Evolutionary conservation across 352 stramenopile species (phyloP), one percentile per base, ranked within the genome.

Genomic region (Aphanomyces cochlioides): DNA sequence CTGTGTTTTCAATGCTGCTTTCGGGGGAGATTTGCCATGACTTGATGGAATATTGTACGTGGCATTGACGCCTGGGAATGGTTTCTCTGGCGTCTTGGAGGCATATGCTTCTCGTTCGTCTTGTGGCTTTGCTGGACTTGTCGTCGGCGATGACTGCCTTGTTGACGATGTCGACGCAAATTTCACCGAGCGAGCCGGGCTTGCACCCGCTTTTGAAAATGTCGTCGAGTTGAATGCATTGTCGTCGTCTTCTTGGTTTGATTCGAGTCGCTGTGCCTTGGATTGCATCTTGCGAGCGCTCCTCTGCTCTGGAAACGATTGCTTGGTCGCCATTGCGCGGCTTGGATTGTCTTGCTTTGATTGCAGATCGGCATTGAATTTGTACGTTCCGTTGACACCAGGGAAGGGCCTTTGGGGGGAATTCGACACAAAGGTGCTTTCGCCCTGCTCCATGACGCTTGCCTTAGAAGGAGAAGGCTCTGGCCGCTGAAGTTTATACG

Each of bases 51-150:
- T 41, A 21, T 60, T 63, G 64, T 70, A 61, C 10, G 13, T 10
- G 3, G 47, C 64, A 19, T 41, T 1, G 38, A 36, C 53, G n/a
- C 64, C 64, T 38, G 64, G 64, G n/a, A 67, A 67, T 17, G 41
- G 28, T 67, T 67, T 67, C 5, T 41, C 60, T 13, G 4, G 5
- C 5, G 58, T 19, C 6, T 39, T 66, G 13, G 28, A 28, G 28
- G 28, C 28, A 28, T 28, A 28, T 28, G 28, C 28, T 28, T 2
- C 28, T 28, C 28, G 28, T 28, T 28, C 28, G 28, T 28, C 28
- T 28, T 28, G 28, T 28, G 28, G 28, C 28, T 28, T 28, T 28
- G 28, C 28, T 28, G 28, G 28, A 28, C 28, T 28, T 28, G 28
- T 28, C 28, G 28, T 28, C 28, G 28, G 28, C 28, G 28, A 28